Evolutionary conservation across 805 yeast genomes (phyloP), one percentile per base, ranked within the genome.

Genomic region (Starmerella floris): DNA sequence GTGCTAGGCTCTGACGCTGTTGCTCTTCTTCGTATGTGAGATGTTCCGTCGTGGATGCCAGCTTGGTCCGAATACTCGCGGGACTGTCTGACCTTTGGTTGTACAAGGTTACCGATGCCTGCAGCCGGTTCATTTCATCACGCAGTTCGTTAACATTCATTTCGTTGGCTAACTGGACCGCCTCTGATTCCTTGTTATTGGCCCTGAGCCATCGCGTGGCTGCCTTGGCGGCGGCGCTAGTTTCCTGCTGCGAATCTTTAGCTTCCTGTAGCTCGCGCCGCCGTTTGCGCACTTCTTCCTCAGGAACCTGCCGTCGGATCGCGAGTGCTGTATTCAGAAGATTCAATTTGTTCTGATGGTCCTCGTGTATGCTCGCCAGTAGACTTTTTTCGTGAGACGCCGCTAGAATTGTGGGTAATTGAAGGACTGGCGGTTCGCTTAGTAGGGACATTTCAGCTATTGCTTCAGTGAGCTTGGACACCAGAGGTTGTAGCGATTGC

Each of bases 1-100:
- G 39, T 5, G 19, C 26, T n/a, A 23, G 39, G 27, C 34, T 31
- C 25, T n/a, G 23, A 21, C 27, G 41, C 23, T 45, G 51, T 31
- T 39, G 17, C n/a, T 8, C 16, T 15, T 23, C 19, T 31, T 35
- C 35, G 8, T 30, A 37, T n/a, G 11, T 37, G 1, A 50, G 31
- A 31, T 40, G 35, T 1, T 31, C 16, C 26, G 31, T 21, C 3
- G 40, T 21, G 6, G 21, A 35, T 17, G 30, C 39, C 22, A 44
- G 31, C 40, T 41, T 26, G 15, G 10, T 30, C 3, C 28, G 23
- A 15, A 40, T 37, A 8, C 37, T 35, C 15, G 32, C 51, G 3
- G 40, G 20, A 11, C 30, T 36, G 11, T 43, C 48, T 2, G 35
- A 20, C 5, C 22, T 23, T n/a, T 42, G 35, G 17, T 35, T 34